Conservation (phyloP, 2,329 filamentous ascomycete species). For the Penicillium sp. region DNA sequence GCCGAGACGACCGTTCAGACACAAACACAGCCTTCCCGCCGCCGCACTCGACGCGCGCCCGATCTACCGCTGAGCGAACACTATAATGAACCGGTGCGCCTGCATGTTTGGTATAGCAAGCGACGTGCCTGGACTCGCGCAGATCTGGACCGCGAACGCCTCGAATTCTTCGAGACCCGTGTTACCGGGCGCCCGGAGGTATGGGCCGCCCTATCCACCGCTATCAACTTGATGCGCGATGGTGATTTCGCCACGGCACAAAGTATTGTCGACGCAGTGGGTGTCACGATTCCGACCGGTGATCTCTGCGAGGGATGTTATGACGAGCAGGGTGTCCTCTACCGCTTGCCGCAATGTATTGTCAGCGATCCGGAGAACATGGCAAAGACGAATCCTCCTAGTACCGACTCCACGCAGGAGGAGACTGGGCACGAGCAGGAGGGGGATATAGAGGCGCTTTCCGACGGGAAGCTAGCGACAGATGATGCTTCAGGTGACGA, state of each 20-base stretch:
- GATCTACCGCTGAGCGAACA: constrained; percentile 51
- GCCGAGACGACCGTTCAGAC: constrained; percentile 10
- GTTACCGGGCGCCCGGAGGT: constrained; percentile 74
- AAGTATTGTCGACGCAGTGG: constrained; percentile 73
- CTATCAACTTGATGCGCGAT: constrained; percentile 66
- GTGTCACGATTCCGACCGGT: constrained; percentile 71
- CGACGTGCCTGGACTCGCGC: constrained; percentile 67
- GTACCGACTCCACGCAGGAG: constrained; percentile 20
- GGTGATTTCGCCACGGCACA: constrained; percentile 69
- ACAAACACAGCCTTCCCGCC: constrained; percentile 10
- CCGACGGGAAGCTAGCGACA: constrained; percentile 33
- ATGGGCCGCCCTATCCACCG: constrained; percentile 72
- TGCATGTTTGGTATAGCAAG: constrained; percentile 64
- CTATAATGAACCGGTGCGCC: constrained; percentile 67
- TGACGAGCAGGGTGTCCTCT: constrained; percentile 68
- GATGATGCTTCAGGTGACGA: constrained; percentile 43
- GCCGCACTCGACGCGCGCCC: constrained; percentile 10
- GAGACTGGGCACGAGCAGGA: constrained; percentile 18
- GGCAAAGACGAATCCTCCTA: constrained; percentile 10
- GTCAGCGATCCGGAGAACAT: constrained; percentile 66
- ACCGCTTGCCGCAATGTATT: constrained; percentile 66
- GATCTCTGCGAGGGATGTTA: constrained; percentile 70
- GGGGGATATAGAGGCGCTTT: constrained; percentile 23
- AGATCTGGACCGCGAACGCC: constrained; percentile 67
- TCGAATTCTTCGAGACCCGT: constrained; percentile 86